Percentiles rank a stretch among this genome's conserved stretches.
These are phyloP conservation scores for Amanita thiersii DNA, from an alignment of 768 basidiomycete species.

Conservation along the genomic window DNA sequence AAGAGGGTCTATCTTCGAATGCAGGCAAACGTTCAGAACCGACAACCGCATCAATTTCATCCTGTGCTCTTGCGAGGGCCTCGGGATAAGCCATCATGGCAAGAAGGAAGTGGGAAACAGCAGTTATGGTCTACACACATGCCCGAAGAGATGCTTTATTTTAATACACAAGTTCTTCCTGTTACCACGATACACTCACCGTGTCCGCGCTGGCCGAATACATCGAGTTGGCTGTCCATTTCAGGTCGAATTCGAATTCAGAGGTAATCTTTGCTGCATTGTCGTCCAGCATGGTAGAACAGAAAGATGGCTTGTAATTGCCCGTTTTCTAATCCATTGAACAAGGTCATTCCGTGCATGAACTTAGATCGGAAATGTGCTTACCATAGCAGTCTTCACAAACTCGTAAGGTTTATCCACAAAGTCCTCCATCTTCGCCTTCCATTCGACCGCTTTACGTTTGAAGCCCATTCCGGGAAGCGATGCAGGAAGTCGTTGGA, in stretches of 20 bases:
- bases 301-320: constrained; percentile 30
- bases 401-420: constrained; percentile 56
- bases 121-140: constrained; percentile 39
- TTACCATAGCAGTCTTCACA: constrained; percentile 50
- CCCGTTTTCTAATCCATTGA: constrained; percentile 30
- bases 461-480: constrained; percentile 64
- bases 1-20: constrained; percentile 41
- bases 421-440: constrained; percentile 53
- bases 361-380: constrained; percentile 12
- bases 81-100: constrained; percentile 60
- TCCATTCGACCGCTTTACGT: constrained; percentile 53
- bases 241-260: constrained; percentile 57
- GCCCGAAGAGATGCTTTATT: neutral
- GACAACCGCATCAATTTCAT: constrained; percentile 56
- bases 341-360: constrained; percentile 2
- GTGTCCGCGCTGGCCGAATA: constrained; percentile 63
- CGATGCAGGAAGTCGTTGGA: constrained; percentile 57
- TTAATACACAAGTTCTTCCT: neutral
- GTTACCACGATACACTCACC: constrained; percentile 21
- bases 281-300: constrained; percentile 49
- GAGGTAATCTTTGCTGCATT: constrained; percentile 25
- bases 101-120: constrained; percentile 53
- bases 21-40: constrained; percentile 50
- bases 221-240: constrained; percentile 83
- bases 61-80: constrained; percentile 47